phyloP scores from a whole-genome alignment of 805 yeast genomes.

The Zygoascus tannicola region DNA sequence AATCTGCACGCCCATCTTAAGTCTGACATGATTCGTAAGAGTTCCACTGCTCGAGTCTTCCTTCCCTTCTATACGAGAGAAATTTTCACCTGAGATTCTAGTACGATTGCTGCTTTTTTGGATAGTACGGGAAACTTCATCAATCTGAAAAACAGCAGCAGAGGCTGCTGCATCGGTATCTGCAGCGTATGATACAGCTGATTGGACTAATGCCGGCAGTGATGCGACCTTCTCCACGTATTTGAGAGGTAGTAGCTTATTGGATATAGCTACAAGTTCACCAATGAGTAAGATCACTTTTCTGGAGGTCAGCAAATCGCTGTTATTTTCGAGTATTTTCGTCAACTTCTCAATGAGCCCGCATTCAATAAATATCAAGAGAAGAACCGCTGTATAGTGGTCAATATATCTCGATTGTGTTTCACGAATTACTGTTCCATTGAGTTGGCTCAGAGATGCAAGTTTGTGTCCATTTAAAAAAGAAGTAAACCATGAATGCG shows the following conservation, averaged over 20 bases:
- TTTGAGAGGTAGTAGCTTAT: slow-evolving; percentile 45
- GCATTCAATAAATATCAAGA: slow-evolving; percentile 46
- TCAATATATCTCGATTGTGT: slow-evolving; percentile 28
- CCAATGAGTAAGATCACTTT: slow-evolving; percentile 60
- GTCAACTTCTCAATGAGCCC: slow-evolving; percentile 44
- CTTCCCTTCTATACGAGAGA: neutral
- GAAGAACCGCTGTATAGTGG: slow-evolving; percentile 58
- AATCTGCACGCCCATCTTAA: slow-evolving; percentile 32
- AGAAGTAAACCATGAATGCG: slow-evolving; percentile 44
- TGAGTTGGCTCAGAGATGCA: slow-evolving; percentile 17
- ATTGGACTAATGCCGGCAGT: slow-evolving; percentile 21
- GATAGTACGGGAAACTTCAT: slow-evolving; percentile 23
- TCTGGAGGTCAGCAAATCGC: slow-evolving; percentile 38
- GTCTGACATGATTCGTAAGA: slow-evolving; percentile 17
- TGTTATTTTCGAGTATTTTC: slow-evolving; percentile 33
- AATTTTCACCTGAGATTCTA: neutral
- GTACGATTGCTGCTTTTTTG: slow-evolving; percentile 9
- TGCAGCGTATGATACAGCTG: slow-evolving; percentile 17
- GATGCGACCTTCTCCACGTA: slow-evolving; percentile 23
- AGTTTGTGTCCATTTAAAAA: slow-evolving; percentile 24
- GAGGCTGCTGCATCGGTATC: slow-evolving; percentile 23
- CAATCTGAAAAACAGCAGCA: slow-evolving; percentile 40
- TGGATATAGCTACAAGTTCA: slow-evolving; percentile 48
- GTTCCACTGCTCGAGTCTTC: neutral
- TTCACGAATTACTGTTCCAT: slow-evolving; percentile 30